Evolutionary conservation across 148 eudicot genomes (phyloP).

Genomic region (Heliosperma pusillum): DNA sequence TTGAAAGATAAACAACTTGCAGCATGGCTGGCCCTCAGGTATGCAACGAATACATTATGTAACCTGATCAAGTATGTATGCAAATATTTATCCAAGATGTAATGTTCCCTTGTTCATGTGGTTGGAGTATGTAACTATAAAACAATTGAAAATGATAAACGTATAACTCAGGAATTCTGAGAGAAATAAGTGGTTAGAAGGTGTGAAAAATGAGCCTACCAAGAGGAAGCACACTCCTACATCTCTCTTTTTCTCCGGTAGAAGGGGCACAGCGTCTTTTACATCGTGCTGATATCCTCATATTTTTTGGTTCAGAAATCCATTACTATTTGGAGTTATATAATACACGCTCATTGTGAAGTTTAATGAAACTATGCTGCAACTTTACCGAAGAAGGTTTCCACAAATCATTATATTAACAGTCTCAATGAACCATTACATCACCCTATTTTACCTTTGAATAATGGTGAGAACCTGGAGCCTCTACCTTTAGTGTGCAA

Average conservation of each 20-base stretch:
- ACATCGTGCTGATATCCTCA: too few relatives aligned
- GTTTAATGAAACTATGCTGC: background rate
- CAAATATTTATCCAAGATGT: slow-evolving; percentile 1
- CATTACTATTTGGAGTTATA: background rate
- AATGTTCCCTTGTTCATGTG: background rate
- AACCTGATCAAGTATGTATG: background rate
- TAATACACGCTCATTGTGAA: background rate
- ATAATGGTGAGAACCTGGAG: background rate
- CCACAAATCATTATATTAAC: background rate
- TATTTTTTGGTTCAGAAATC: background rate
- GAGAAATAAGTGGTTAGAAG: background rate
- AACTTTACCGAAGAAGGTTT: background rate
- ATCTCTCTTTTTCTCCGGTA: background rate
- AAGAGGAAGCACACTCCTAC: background rate
- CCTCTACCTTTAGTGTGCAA: background rate
- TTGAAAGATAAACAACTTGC: slow-evolving; percentile 90
- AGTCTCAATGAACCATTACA: background rate
- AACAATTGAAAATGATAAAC: background rate
- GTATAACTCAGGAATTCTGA: background rate
- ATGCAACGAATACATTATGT: slow-evolving; percentile 18
- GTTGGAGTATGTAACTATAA: background rate
- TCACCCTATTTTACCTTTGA: background rate
- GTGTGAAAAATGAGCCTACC: background rate
- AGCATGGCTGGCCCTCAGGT: slow-evolving; percentile 84
- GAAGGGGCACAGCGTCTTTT: too few relatives aligned